phyloP scores from a whole-genome alignment of 148 eudicot genomes.

The Silene uniflora region DNA sequence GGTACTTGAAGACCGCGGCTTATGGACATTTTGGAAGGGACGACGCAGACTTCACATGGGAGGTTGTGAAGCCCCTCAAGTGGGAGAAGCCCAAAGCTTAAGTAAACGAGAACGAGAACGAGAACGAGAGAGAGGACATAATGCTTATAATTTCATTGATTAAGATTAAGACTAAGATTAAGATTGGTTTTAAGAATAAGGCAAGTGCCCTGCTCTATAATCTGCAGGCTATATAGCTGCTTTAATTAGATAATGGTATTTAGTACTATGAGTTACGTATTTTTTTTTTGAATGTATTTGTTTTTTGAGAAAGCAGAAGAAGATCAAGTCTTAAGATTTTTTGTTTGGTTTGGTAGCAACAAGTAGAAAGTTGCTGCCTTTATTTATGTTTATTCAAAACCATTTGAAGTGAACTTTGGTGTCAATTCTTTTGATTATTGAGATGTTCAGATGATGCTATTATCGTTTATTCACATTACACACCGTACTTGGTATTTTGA shows the following conservation, averaged over 20 bases:
- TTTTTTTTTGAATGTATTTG: not conserved
- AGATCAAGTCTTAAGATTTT: not conserved
- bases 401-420: not conserved
- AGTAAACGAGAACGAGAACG: not conserved
- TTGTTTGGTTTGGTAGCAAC: not conserved
- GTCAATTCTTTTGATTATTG: no score
- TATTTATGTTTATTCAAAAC: not conserved
- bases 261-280: not conserved
- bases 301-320: not conserved
- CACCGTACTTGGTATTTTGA: no score
- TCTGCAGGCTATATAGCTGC: not conserved
- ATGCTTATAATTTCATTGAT: no score
- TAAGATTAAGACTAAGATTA: not conserved
- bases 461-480: no score
- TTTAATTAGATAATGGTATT: not conserved
- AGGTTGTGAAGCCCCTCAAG: conserved; percentile 48
- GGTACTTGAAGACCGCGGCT: conserved; percentile 50
- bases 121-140: not conserved
- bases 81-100: conserved; percentile 45
- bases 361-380: not conserved
- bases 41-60: conserved; percentile 48
- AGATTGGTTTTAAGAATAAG: no score
- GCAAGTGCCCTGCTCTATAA: conserved; percentile 16
- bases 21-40: conserved; percentile 52
- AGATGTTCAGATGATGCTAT: no score